phyloP scores from a whole-genome alignment of 1,139 yeast genomes.

The Debaryomyces nepalensis region DNA sequence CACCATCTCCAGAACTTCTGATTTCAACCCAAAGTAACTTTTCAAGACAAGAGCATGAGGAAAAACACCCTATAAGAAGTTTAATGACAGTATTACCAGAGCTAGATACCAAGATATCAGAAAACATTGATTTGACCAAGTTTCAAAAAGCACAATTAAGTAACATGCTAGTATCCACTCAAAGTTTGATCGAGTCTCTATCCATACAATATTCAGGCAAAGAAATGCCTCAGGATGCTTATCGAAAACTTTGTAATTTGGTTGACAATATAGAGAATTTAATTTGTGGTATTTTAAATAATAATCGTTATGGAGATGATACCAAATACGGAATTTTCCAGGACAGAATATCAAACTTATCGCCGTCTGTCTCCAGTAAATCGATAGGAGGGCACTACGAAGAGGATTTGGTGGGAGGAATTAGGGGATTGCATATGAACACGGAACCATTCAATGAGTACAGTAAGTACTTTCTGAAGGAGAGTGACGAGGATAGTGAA shows the following conservation, averaged over 20 bases:
- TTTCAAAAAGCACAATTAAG: slow-evolving; percentile 12
- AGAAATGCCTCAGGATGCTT: slow-evolving; percentile 11
- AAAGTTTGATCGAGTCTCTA: slow-evolving; percentile 11
- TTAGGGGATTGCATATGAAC: not conserved
- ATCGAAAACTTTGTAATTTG: slow-evolving; percentile 9
- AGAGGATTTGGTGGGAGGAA: slow-evolving; percentile 3
- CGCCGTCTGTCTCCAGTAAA: slow-evolving; percentile 21
- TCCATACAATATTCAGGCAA: slow-evolving; percentile 13
- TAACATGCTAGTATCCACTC: slow-evolving; percentile 12
- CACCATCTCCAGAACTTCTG: not conserved
- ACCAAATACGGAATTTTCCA: slow-evolving; percentile 21
- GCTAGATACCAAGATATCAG: slow-evolving; percentile 6
- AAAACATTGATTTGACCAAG: slow-evolving; percentile 1
- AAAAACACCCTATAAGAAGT: not conserved
- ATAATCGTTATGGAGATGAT: not conserved
- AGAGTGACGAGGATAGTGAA: slow-evolving; percentile 22
- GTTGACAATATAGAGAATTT: slow-evolving; percentile 13
- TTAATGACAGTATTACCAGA: slow-evolving; percentile 7
- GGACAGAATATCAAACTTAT: slow-evolving; percentile 20
- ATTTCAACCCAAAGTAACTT: not conserved
- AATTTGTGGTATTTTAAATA: slow-evolving; percentile 2
- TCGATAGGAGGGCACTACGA: slow-evolving; percentile 13
- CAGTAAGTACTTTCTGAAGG: not conserved
- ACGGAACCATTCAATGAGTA: not conserved
- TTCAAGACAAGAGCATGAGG: not conserved